Evolutionary conservation across 2,329 filamentous ascomycete genomes (phyloP).

Genomic region (Epichloe bromicola): DNA sequence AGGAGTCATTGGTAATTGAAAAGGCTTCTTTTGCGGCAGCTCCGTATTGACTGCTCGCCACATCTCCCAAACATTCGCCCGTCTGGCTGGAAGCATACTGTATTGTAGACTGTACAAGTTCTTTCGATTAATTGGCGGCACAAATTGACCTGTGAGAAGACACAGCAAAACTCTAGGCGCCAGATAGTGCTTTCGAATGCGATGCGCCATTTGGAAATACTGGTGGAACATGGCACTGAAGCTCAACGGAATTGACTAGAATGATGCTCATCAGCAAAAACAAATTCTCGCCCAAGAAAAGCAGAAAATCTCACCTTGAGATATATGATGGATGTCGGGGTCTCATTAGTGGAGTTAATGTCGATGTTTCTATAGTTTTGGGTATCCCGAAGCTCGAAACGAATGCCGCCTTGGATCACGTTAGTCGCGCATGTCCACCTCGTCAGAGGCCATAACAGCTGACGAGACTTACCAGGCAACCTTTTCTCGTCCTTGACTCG

Average conservation of each 20-base stretch:
- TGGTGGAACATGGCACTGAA: constrained; percentile 94
- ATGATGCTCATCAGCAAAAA: not conserved
- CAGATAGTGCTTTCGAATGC: constrained; percentile 90
- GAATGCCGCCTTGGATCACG: constrained; percentile 44
- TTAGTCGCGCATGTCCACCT: constrained; percentile 3
- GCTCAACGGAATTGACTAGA: constrained; percentile 71
- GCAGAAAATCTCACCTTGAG: constrained; percentile 50
- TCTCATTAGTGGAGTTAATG: constrained; percentile 28
- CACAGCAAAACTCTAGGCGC: constrained; percentile 79
- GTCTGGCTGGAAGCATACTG: constrained; percentile 80
- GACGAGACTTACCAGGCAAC: constrained; percentile 54
- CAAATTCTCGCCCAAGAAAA: not conserved
- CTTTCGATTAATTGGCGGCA: constrained; percentile 87
- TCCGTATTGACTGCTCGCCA: constrained; percentile 58
- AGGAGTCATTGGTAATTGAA: constrained; percentile 22
- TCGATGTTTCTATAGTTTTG: constrained; percentile 33
- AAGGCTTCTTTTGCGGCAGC: constrained; percentile 30
- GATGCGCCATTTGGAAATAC: constrained; percentile 87
- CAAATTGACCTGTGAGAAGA: constrained; percentile 79
- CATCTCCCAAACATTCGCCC: constrained; percentile 72
- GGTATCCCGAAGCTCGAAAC: constrained; percentile 77
- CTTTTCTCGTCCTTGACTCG: constrained; percentile 84
- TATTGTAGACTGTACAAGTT: constrained; percentile 95
- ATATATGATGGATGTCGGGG: constrained; percentile 69
- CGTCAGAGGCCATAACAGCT: not conserved